phyloP scores from a whole-genome alignment of 495 filamentous ascomycete species.

The Podospora australis region DNA sequence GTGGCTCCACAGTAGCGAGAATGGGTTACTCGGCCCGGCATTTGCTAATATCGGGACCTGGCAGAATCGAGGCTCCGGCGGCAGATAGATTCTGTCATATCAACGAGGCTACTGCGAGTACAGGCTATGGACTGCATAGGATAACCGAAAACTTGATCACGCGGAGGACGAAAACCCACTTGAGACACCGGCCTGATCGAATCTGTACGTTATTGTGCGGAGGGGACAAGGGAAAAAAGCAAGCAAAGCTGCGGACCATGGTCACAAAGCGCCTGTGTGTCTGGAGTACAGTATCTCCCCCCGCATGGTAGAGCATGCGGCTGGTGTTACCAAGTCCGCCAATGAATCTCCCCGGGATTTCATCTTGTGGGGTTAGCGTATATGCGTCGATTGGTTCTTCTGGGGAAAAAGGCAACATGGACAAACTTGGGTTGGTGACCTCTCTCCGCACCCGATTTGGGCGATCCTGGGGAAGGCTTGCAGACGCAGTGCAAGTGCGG shows the following conservation, averaged over 20 bases:
- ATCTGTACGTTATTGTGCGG: not conserved
- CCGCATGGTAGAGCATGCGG: conserved; percentile 5
- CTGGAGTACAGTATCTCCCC: no score
- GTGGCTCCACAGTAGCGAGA: not conserved
- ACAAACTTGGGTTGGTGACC: not conserved
- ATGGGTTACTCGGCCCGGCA: conserved; percentile 10
- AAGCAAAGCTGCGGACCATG: not conserved
- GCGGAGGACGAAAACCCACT: conserved; percentile 1
- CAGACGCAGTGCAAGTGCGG: conserved; percentile 7
- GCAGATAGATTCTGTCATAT: conserved; percentile 3
- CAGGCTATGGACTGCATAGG: not conserved
- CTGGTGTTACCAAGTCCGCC: not conserved
- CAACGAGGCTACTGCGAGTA: not conserved
- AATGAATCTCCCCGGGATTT: no score
- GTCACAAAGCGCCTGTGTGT: no score
- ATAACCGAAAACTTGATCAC: conserved; percentile 1
- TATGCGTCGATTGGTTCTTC: conserved; percentile 6
- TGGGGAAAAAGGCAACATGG: not conserved
- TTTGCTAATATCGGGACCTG: conserved; percentile 9
- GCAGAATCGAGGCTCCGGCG: conserved; percentile 4
- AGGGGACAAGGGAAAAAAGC: not conserved
- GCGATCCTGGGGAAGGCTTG: conserved; percentile 9
- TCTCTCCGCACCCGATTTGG: not conserved
- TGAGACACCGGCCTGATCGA: not conserved
- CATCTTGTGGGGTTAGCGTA: conserved; percentile 6